Evolutionary conservation across 1,284 basidiomycete species (phyloP).

Genomic region (Meira nashicola): DNA sequence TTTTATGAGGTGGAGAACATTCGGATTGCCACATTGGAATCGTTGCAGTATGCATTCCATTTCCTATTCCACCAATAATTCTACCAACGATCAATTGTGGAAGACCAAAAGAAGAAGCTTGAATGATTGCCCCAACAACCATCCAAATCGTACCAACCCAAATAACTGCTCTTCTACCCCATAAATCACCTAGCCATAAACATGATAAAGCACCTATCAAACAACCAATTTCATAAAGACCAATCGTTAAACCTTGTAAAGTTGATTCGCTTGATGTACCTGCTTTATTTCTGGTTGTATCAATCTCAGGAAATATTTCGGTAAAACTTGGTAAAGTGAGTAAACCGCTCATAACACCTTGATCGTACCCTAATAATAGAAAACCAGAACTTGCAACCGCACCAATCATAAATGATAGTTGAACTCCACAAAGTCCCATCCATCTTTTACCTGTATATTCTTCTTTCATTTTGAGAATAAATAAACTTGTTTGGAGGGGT

Average conservation of each 20-base stretch:
- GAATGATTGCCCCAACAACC: slow-evolving; percentile 39
- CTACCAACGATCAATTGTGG: slow-evolving; percentile 42
- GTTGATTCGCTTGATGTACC: slow-evolving; percentile 22
- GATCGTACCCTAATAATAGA: slow-evolving; percentile 7
- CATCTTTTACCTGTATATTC: too few relatives aligned
- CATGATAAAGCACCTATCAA: slow-evolving; percentile 44
- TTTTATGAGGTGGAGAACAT: slow-evolving; percentile 43
- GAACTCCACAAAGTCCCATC: too few relatives aligned
- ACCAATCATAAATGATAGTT: too few relatives aligned
- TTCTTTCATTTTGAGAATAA: too few relatives aligned
- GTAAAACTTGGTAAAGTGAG: slow-evolving; percentile 39
- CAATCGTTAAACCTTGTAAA: slow-evolving; percentile 42
- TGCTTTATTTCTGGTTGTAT: slow-evolving; percentile 17
- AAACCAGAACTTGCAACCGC: background rate
- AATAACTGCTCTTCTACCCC: slow-evolving; percentile 44
- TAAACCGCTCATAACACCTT: slow-evolving; percentile 48
- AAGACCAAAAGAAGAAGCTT: slow-evolving; percentile 24
- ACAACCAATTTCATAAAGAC: slow-evolving; percentile 49
- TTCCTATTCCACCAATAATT: slow-evolving; percentile 45
- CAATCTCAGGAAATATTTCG: slow-evolving; percentile 31
- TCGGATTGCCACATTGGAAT: slow-evolving; percentile 50
- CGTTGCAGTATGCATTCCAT: slow-evolving; percentile 49
- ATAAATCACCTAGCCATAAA: slow-evolving; percentile 39
- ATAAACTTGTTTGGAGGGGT: too few relatives aligned
- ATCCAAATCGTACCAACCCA: slow-evolving; percentile 40